These are phyloP conservation scores for Aspergillus fructus DNA, from an alignment of 2,329 filamentous ascomycete species.

Conservation along the genomic window DNA sequence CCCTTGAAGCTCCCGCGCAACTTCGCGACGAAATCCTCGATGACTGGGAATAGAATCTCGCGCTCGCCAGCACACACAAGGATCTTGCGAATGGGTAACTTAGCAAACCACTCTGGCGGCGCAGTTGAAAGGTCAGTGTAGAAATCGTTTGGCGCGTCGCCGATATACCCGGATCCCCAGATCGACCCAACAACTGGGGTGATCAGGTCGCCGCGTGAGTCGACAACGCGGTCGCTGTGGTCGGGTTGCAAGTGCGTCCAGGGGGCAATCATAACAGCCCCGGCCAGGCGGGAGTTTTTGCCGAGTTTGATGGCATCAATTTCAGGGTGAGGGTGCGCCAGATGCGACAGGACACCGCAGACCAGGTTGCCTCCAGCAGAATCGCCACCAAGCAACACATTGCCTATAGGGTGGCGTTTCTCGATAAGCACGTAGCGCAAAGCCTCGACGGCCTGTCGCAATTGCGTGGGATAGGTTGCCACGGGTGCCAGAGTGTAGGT, in stretches of 20 bases:
- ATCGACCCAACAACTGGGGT: slow-evolving; percentile 37
- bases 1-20: slow-evolving; percentile 38
- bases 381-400: slow-evolving; percentile 45
- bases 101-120: slow-evolving; percentile 54
- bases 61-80: slow-evolving; percentile 55
- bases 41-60: slow-evolving; percentile 58
- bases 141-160: slow-evolving; percentile 40
- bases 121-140: slow-evolving; percentile 57
- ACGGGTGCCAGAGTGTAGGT: slow-evolving; percentile 58
- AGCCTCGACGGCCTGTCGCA: slow-evolving; percentile 42
- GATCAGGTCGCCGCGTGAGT: slow-evolving; percentile 54
- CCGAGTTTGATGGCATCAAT: slow-evolving; percentile 45
- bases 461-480: slow-evolving; percentile 45
- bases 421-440: slow-evolving; percentile 40
- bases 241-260: slow-evolving; percentile 56
- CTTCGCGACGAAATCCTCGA: slow-evolving; percentile 50
- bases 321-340: slow-evolving; percentile 56
- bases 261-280: slow-evolving; percentile 56
- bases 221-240: slow-evolving; percentile 43
- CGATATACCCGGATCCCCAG: slow-evolving; percentile 53
- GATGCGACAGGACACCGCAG: slow-evolving; percentile 39
- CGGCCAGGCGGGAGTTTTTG: slow-evolving; percentile 44
- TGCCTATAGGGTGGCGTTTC: slow-evolving; percentile 32
- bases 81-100: slow-evolving; percentile 49
- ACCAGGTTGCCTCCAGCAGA: slow-evolving; percentile 46